Base-by-base conservation (phyloP, 257 asterid genomes). In the Mentha longifolia region DNA sequence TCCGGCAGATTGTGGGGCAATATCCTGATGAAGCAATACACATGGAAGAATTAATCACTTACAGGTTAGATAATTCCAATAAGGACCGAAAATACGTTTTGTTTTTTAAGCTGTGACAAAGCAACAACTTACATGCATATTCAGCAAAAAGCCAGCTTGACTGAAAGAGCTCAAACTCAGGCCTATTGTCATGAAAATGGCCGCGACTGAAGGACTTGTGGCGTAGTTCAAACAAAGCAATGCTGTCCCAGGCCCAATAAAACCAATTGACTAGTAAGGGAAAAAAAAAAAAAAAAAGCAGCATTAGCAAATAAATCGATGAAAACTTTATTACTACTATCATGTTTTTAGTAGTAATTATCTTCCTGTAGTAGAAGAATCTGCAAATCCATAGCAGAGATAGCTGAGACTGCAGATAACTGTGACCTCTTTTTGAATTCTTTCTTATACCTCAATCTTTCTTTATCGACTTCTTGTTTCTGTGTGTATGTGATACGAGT, bases 101-200 rank as follows among this genome's bases (percentile, higher is more conserved):
- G 11, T 12, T 19, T 63, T 0, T 4, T 19, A 19, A 22, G 35
- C 33, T 22, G 60, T 25, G n/a, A 16, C 25, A 50, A 41, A 43
- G 62, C 22, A 17, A 59, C 39, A 47, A 66, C 93, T 84, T 85
- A 93, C 98, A 61, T 93, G 98, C 95, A 93, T 93, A 64, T 88
- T 93, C 10, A 93, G 83, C 39, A 93, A 74, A 73, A 93, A 93
- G 19, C 97, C 98, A 15, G 98, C 98, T 81, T 90, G 98, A 65
- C 98, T 93, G 83, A 86, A 93, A 51, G 98, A 75, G 80, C 98
- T 90, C 73, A 90, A 74, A 80, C 98, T 88, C 64, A 93, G 82
- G 49, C 95, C 98, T 19, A 78, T 22, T 10, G 97, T 90, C 6
- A 90, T 47, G 59, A 79, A 58, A 15, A 82, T 12, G 52, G 96